These are phyloP conservation scores for Dendrobium nobile DNA, from an alignment of 106 monocot species.

Conservation along the genomic window DNA sequence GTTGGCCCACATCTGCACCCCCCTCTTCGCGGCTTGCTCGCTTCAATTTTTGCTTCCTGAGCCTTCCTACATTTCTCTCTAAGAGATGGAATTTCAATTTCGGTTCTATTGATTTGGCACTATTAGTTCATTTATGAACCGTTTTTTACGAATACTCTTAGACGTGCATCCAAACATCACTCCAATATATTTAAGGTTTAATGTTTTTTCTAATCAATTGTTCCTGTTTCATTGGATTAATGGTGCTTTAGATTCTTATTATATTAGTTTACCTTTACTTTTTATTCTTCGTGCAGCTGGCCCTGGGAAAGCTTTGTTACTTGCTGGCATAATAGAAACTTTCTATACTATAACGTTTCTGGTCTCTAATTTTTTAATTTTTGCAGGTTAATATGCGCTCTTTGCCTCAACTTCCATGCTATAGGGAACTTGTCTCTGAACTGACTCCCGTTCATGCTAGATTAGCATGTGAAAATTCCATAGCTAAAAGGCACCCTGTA, in stretches of 20 bases:
- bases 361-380: not conserved
- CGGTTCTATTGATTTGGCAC: too few relatives aligned
- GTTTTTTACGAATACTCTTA: too few relatives aligned
- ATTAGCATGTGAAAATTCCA: constrained; percentile 56
- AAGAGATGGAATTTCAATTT: too few relatives aligned
- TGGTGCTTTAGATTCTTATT: not conserved
- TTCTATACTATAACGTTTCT: not conserved
- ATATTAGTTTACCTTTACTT: not conserved
- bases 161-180: not conserved
- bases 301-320: not conserved
- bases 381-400: constrained; percentile 74
- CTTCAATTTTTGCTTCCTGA: too few relatives aligned
- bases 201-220: not conserved
- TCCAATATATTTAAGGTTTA: not conserved
- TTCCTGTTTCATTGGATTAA: not conserved
- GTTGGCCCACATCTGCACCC: too few relatives aligned
- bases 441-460: constrained; percentile 70
- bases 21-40: too few relatives aligned
- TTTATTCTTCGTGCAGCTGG: not conserved
- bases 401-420: constrained; percentile 75
- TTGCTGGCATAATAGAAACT: not conserved
- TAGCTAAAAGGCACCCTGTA: constrained; percentile 70
- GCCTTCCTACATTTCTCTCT: too few relatives aligned
- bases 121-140: too few relatives aligned
- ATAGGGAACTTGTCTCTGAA: constrained; percentile 71